A percentile compares a stretch with the other conserved stretches of the same genome.
Conservation (phyloP, 108 stramenopile genomes). For the Discostella stelligeroides region DNA sequence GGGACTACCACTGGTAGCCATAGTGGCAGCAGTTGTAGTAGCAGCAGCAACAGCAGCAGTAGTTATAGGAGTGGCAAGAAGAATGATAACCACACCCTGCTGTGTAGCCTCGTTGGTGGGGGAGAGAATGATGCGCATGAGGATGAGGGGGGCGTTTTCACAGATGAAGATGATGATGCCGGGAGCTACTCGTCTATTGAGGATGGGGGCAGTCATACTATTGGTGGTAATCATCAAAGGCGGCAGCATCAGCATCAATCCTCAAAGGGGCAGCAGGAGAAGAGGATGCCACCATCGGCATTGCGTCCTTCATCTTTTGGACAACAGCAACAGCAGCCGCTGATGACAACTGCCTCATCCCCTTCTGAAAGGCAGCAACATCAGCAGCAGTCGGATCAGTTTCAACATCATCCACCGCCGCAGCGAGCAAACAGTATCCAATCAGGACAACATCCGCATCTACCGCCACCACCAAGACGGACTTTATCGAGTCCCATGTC, state of each 20-base stretch:
- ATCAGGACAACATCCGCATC: not conserved
- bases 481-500: constrained; percentile 5
- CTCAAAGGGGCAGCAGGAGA: not conserved
- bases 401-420: not conserved
- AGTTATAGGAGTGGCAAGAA: not conserved
- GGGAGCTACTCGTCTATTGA: constrained; percentile 8
- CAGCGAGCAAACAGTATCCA: not conserved
- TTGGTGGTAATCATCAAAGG: not conserved
- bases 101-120: not conserved
- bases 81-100: constrained; percentile 1
- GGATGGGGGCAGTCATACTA: not conserved
- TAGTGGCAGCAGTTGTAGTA: not conserved
- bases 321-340: not conserved
- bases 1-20: not conserved
- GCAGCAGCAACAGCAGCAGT: not conserved
- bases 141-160: not conserved
- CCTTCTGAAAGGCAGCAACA: not conserved
- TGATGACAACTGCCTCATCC: not conserved
- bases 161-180: constrained; percentile 3
- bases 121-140: no score
- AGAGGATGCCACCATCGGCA: not conserved
- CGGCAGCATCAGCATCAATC: not conserved
- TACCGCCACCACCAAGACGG: not conserved
- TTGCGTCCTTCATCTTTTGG: not conserved
- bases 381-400: no score